These are phyloP conservation scores for Myxozyma udenii DNA, from an alignment of 805 yeast species.

Conservation along the genomic window DNA sequence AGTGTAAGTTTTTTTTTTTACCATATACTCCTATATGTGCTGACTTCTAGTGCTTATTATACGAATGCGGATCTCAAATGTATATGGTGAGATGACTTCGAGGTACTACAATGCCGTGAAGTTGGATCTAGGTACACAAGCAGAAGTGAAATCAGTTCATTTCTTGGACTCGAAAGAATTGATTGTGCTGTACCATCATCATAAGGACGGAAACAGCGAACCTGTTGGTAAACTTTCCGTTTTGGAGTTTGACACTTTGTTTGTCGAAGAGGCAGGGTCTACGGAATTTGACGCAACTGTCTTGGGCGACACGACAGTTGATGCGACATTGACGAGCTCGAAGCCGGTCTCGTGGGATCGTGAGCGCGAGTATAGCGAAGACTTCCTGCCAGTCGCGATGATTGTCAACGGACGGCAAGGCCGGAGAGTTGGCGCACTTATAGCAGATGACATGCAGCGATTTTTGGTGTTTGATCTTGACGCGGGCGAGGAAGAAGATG, in stretches of 20 bases:
- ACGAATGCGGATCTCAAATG: conserved; percentile 5
- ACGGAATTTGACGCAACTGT: background rate
- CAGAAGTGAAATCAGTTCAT: conserved; percentile 3
- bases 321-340: background rate
- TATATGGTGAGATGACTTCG: conserved; percentile 6
- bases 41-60: conserved; percentile 9
- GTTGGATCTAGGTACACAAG: background rate
- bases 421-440: conserved; percentile 27
- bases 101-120: conserved; percentile 1
- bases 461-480: conserved; percentile 30
- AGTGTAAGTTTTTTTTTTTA: background rate
- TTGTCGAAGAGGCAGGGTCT: background rate
- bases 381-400: conserved; percentile 20
- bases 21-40: background rate
- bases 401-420: conserved; percentile 27
- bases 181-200: conserved; percentile 19
- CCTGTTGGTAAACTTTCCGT: background rate
- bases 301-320: background rate
- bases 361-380: conserved; percentile 6
- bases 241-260: background rate
- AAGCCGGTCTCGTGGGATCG: conserved; percentile 8
- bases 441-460: conserved; percentile 28
- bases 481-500: conserved; percentile 26
- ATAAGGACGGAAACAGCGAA: background rate
- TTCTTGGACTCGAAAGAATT: conserved; percentile 23